phyloP scores from a whole-genome alignment of 176 grass and related monocot genomes.

The Ampelocalamus luodianensis region DNA sequence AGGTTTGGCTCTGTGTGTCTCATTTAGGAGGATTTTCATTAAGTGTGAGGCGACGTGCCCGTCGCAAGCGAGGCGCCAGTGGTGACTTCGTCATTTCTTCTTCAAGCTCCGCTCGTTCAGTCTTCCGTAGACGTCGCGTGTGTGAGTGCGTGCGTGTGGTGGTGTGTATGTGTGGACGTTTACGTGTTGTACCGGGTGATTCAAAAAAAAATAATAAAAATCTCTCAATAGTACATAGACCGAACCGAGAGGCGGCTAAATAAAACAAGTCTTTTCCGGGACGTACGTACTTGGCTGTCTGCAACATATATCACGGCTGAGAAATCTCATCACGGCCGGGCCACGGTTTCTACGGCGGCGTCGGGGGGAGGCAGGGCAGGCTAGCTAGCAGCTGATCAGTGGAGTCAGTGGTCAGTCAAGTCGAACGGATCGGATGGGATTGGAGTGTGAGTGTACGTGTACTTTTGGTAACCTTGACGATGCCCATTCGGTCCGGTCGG shows the following conservation, averaged over 20 bases:
- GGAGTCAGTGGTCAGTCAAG: background rate
- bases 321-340: background rate
- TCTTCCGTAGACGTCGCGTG: too few species aligned
- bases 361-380: background rate
- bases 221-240: too few species aligned
- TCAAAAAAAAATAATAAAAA: too few species aligned
- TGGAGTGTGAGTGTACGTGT: background rate
- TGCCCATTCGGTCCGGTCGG: constrained; percentile 30
- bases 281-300: background rate
- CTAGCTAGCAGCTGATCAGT: background rate
- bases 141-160: too few species aligned
- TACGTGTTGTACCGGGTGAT: too few species aligned
- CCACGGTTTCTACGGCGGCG: background rate
- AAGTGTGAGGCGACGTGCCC: too few species aligned
- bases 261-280: background rate
- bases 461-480: constrained; percentile 24
- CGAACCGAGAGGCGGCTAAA: background rate
- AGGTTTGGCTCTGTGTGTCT: too few species aligned
- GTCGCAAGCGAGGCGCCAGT: too few species aligned
- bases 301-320: background rate
- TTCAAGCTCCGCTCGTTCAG: too few species aligned
- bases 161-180: too few species aligned
- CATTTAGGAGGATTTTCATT: too few species aligned
- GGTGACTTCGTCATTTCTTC: too few species aligned
- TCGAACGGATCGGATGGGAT: background rate